Evolutionary conservation across 768 basidiomycete species (phyloP), one percentile per base, ranked within the genome.

Genomic region (Austroboletus festivus): DNA sequence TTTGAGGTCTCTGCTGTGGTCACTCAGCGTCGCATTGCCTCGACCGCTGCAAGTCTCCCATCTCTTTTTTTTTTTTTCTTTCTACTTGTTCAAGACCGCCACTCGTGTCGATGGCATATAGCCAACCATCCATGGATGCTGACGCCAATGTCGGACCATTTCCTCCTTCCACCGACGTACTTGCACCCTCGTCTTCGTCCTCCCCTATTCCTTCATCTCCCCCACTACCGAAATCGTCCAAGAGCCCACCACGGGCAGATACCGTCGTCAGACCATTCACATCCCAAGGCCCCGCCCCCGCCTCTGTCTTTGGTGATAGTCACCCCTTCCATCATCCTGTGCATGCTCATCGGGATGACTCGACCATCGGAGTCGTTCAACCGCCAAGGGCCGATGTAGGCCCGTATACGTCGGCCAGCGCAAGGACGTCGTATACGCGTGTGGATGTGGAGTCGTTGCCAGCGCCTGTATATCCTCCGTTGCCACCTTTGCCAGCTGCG

Each of bases 391-490:
- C 47, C 35, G 52, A 19, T 3, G 40, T 48, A 4, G 54, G 60
- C 10, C 62, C 64, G 48, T 52, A 64, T 52, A 47, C 64, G 26
- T 72, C 75, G 18, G 69, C 75, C 30, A 74, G 74, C 43, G 73
- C 80, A 0, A 73, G 78, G 20, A 80, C 80, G 7, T 79, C 79
- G 11, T 76, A 74, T 53, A 81, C 80, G 2, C 73, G 73, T 21
- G 78, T 80, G 26, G 74, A 77, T 48, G 60, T 65, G 3, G 70
- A 71, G 18, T 67, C 54, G 3, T 1, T 51, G 2, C 43, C 61
- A 2, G n/a, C 37, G 0, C 55, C 64, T 5, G 38, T 51, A 6
- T 66, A 63, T 42, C 63, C 63, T 12, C 61, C 53, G 24, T 51
- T 64, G 13, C 63, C 63, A 11, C 52, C 60, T 23, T 40, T 59